Evolutionary conservation across 78 protist species (phyloP), one percentile per base, ranked within the genome.

Genomic region (Cavenderia fasciculata): DNA sequence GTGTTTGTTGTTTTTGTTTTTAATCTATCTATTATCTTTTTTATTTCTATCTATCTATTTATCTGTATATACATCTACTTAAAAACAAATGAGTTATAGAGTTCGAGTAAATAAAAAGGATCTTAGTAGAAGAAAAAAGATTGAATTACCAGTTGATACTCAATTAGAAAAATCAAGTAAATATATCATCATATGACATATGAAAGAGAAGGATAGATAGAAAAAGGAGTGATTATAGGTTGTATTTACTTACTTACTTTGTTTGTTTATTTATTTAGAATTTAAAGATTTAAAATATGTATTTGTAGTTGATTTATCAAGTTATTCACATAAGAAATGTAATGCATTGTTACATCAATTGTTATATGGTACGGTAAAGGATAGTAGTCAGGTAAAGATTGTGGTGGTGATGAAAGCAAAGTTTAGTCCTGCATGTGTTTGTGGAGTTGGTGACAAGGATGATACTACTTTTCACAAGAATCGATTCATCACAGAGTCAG

Each of bases 391-490:
- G 7, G 69, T 25, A 1, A 34, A 41, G 10, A 31, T 82, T 10
- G 33, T 82, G 0, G 70, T 82, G 0, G 36, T 82, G 0, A 68
- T 82, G 27, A 82, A 82, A 36, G 61, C 77, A 16, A 82, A 82
- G 29, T 82, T 82, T 34, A 11, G 62, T 1, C 90, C 90, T 33
- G 16, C 16, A 16, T 82, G 90, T 56, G 74, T 68, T 27, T 82
- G 90, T 82, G 90, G 90, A 7, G 43, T 82, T 57, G 90, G 90
- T 7, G 59, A 69, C 5, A 54, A 31, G n/a, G 36, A 69, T 41
- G 54, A 36, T 4, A 54, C 31, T 25, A 21, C 52, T 12, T 82
- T 69, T 41, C 25, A 66, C 14, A 82, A 82, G 31, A 63, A 82
- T 29, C 47, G 90, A 51, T 82, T 82, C 47, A 57, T 82, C 36